A percentile compares a stretch with the other conserved stretches of the same genome.
These are phyloP conservation scores for Trichoderma harzianum DNA, from an alignment of 2,329 filamentous ascomycete species.

Conservation along the genomic window DNA sequence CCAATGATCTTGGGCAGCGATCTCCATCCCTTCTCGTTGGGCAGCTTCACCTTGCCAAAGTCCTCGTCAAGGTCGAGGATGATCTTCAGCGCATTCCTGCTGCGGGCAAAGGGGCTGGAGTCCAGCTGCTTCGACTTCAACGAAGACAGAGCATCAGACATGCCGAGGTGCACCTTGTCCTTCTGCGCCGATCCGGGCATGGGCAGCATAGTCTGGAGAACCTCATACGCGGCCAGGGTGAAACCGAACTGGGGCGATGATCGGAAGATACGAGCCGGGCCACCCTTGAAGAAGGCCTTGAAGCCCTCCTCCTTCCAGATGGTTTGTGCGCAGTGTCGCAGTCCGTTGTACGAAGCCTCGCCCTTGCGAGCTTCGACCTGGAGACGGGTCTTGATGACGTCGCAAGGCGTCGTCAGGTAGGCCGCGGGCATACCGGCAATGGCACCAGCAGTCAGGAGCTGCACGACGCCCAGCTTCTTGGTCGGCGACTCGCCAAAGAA, in stretches of 20 bases:
- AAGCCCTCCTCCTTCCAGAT: conserved; percentile 91
- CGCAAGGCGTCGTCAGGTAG: conserved; percentile 94
- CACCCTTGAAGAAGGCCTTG: conserved; percentile 97
- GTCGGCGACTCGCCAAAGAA: conserved; percentile 84
- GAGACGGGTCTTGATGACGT: conserved; percentile 98
- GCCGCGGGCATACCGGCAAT: conserved; percentile 90
- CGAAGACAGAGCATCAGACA: conserved; percentile 59
- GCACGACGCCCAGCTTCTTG: conserved; percentile 84
- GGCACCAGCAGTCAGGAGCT: conserved; percentile 90
- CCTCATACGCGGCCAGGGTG: conserved; percentile 91
- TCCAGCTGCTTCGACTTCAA: conserved; percentile 30
- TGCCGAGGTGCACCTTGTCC: conserved; percentile 53
- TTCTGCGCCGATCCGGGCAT: conserved; percentile 60
- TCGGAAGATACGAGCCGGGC: conserved; percentile 88
- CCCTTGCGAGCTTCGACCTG: conserved; percentile 98
- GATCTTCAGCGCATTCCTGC: conserved; percentile 90
- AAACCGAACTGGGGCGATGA: conserved; percentile 98
- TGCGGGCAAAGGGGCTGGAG: conserved; percentile 54
- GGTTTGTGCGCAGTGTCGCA: conserved; percentile 80
- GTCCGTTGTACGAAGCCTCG: conserved; percentile 79
- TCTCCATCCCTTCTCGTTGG: conserved; percentile 52
- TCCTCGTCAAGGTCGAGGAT: conserved; percentile 92
- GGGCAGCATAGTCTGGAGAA: conserved; percentile 77
- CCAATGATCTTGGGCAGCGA: conserved; percentile 49
- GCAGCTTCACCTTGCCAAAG: conserved; percentile 72